Conservation (phyloP, 2,329 filamentous ascomycete genomes). For the Cadophora gregata region DNA sequence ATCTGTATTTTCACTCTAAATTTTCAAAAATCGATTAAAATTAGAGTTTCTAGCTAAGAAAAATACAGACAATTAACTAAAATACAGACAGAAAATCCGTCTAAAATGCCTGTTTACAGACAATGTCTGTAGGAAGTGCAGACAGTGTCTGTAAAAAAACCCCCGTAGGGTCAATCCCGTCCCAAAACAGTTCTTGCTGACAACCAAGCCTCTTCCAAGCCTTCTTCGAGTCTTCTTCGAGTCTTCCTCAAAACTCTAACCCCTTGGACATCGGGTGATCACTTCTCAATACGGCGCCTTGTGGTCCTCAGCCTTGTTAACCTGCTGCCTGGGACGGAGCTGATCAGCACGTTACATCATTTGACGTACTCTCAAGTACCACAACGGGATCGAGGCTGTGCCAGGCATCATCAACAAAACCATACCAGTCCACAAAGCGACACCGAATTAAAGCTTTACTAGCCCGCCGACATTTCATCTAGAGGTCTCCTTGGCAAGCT, state of each 20-base stretch:
- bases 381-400: slow-evolving; percentile 7
- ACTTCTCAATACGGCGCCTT: neutral
- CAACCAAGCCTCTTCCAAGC: slow-evolving; percentile 11
- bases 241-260: neutral
- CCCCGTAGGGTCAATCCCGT: no score
- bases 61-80: no score
- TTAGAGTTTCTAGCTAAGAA: no score
- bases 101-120: no score
- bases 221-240: neutral
- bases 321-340: slow-evolving; percentile 6
- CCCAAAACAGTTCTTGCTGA: neutral
- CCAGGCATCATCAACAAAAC: neutral
- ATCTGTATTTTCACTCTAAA: no score
- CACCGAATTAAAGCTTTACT: neutral
- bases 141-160: no score
- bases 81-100: no score
- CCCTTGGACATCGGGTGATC: neutral
- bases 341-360: slow-evolving; percentile 12
- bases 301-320: neutral
- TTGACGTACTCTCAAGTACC: slow-evolving; percentile 8
- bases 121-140: no score
- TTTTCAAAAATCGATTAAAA: no score
- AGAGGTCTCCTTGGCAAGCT: neutral
- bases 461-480: neutral
- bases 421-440: neutral